phyloP scores from a whole-genome alignment of 495 filamentous ascomycete species.

The Hypomontagnella monticulosa region DNA sequence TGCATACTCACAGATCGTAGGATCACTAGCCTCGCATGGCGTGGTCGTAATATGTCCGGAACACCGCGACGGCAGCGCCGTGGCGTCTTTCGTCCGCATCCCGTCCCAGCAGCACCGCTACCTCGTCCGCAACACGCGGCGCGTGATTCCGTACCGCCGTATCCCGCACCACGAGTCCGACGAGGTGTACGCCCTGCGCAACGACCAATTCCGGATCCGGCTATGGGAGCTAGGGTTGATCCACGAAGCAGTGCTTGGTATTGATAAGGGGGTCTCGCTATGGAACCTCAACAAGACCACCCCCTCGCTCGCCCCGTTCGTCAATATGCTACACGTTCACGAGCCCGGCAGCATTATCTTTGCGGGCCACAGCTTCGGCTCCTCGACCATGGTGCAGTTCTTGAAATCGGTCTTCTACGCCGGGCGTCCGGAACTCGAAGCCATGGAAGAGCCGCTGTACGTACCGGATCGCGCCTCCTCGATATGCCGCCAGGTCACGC shows the following conservation, averaged over 20 bases:
- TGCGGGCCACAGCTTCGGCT: conserved; percentile 80
- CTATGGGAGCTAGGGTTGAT: conserved; percentile 75
- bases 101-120: conserved; percentile 50
- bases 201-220: conserved; percentile 74
- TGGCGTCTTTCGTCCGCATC: conserved; percentile 69
- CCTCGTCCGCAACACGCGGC: conserved; percentile 45
- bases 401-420: conserved; percentile 76
- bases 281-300: conserved; percentile 60
- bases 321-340: conserved; percentile 66
- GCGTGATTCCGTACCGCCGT: conserved; percentile 55
- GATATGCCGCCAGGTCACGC: conserved; percentile 69
- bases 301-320: conserved; percentile 61
- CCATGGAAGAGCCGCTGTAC: conserved; percentile 56
- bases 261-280: conserved; percentile 62
- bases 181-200: conserved; percentile 67
- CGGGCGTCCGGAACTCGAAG: conserved; percentile 44
- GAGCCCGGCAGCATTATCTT: conserved; percentile 76
- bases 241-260: conserved; percentile 67
- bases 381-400: conserved; percentile 74
- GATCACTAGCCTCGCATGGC: conserved; percentile 77
- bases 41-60: conserved; percentile 79
- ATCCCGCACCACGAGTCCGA: conserved; percentile 63
- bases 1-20: conserved; percentile 76
- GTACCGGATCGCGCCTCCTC: conserved; percentile 57
- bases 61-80: conserved; percentile 77